A percentile compares a stretch with the other conserved stretches of the same genome.
Conservation (phyloP, 2,329 filamentous ascomycete genomes). For the Colletotrichum sp. region DNA sequence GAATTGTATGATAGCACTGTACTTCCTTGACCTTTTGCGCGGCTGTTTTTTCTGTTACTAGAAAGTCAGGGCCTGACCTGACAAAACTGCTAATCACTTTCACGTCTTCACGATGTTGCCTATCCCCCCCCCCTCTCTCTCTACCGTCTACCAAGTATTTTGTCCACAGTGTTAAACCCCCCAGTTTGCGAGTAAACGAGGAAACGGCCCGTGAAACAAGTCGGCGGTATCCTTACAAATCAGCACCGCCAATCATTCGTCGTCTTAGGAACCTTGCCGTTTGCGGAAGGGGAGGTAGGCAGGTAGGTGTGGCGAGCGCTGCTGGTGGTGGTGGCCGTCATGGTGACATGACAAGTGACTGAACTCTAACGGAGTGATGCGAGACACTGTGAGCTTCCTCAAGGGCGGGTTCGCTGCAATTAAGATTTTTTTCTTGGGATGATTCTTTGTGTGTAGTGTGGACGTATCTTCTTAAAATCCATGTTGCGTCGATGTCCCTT, state of each 20-base stretch:
- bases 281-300: not conserved
- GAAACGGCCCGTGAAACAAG: not conserved
- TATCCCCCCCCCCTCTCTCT: not conserved
- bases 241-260: not conserved
- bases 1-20: not conserved
- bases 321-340: constrained; percentile 1
- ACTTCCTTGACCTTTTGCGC: not conserved
- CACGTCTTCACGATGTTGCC: not conserved
- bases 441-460: not conserved
- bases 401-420: not conserved
- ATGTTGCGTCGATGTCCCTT: not conserved
- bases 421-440: not conserved
- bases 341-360: constrained; percentile 17
- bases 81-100: not conserved
- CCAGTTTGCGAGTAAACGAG: not conserved
- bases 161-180: not conserved
- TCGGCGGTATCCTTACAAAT: not conserved
- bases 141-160: not conserved
- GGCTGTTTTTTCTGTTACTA: not conserved
- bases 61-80: not conserved
- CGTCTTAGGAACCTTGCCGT: not conserved
- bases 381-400: constrained; percentile 10
- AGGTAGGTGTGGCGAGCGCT: not conserved
- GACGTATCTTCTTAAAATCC: not conserved
- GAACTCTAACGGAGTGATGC: constrained; percentile 13